phyloP scores from a whole-genome alignment of 2,329 filamentous ascomycete genomes.

The Claviceps fusiformis region DNA sequence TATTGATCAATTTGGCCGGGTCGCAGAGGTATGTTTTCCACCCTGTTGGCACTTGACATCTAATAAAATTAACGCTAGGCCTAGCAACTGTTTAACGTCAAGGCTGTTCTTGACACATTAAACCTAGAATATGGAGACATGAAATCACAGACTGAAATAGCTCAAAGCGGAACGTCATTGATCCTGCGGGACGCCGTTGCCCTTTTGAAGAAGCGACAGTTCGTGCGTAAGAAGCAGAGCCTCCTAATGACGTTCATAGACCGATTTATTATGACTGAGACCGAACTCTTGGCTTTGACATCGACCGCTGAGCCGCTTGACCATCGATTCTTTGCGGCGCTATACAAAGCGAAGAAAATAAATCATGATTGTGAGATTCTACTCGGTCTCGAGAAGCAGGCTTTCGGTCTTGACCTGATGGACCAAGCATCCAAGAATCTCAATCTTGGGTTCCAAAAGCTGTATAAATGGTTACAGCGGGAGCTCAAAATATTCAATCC shows the following conservation, averaged over 20 bases:
- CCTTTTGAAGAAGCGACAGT: slow-evolving; percentile 57
- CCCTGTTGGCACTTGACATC: not conserved
- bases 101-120: slow-evolving; percentile 60
- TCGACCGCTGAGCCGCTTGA: slow-evolving; percentile 71
- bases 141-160: slow-evolving; percentile 61
- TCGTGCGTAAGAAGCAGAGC: slow-evolving; percentile 67
- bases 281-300: slow-evolving; percentile 63
- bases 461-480: slow-evolving; percentile 88
- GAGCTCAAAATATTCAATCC: slow-evolving; percentile 88
- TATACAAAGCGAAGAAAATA: slow-evolving; percentile 73
- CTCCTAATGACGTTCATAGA: slow-evolving; percentile 63
- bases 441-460: slow-evolving; percentile 83
- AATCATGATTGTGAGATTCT: slow-evolving; percentile 79
- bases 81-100: slow-evolving; percentile 78
- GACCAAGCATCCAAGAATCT: slow-evolving; percentile 79
- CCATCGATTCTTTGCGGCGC: slow-evolving; percentile 66
- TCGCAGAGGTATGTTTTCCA: slow-evolving; percentile 57
- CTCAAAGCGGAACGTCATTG: slow-evolving; percentile 59
- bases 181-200: slow-evolving; percentile 64
- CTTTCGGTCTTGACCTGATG: slow-evolving; percentile 77
- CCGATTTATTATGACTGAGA: slow-evolving; percentile 75
- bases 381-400: slow-evolving; percentile 80
- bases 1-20: slow-evolving; percentile 73
- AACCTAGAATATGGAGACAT: slow-evolving; percentile 73
- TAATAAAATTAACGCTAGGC: slow-evolving; percentile 14